Evolutionary conservation across 2,329 filamentous ascomycete genomes (phyloP), one percentile per base, ranked within the genome.

Genomic region (Sclerotinia minor): DNA sequence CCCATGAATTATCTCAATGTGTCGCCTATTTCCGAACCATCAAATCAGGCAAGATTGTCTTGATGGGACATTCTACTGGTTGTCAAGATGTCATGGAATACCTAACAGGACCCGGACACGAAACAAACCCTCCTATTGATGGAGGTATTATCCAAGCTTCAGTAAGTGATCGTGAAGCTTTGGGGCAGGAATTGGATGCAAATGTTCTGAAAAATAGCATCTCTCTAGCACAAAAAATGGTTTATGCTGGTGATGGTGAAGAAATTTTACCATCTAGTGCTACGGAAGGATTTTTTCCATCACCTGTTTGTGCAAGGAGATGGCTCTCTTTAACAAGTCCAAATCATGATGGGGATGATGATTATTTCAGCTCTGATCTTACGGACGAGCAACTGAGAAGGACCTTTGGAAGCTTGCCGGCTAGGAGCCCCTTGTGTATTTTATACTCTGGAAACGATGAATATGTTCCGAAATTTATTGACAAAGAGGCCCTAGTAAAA

Each of bases 61-160:
- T 91, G 19, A 87, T 91, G 85, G 89, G 89, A 2, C 87, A 90
- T 72, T 88, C 85, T 2, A 91, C 89, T 0, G 89, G 89, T 0
- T 89, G 85, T 72, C 89, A 91, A 76, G 88, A 90, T 75, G 82
- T 87, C 17, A 83, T 91, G 79, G 85, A 89, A 72, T 91, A 91
- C 71, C 75, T 89, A 6, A 76, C 73, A 9, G 75, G 75, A 29
- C n/a, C 69, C 2, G 72, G 71, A n/a, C 68, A 73, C 44, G 69
- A 73, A 58, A 70, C 73, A 8, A 78, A 84, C 5, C 79, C 82
- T 0, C 67, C 68, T 0, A 79, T 91, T 15, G 82, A 89, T 59
- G 89, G 87, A 24, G 83, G 82, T 0, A 86, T 91, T n/a, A 78
- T 91, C 53, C 89, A 91, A 77, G 87, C 87, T 0, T 83, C 86